These are phyloP conservation scores for Rugonectria rugulosa DNA, from an alignment of 2,329 filamentous ascomycete genomes.

Conservation along the genomic window DNA sequence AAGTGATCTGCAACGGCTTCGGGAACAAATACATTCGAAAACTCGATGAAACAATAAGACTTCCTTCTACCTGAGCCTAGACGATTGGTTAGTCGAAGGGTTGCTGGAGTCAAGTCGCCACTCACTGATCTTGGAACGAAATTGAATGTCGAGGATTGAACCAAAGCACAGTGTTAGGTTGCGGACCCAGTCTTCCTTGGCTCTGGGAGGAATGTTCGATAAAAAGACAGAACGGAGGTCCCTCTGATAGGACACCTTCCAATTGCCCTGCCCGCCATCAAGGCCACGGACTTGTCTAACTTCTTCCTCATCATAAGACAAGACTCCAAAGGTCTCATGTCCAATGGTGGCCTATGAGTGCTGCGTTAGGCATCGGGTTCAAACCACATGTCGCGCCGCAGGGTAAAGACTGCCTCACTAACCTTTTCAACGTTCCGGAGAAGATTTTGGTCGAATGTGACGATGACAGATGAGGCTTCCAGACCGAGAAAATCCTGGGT, in stretches of 20 bases:
- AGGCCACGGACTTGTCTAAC: slow-evolving; percentile 8
- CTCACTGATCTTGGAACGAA: slow-evolving; percentile 19
- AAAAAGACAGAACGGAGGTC: slow-evolving; percentile 58
- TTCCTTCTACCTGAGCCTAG: slow-evolving; percentile 32
- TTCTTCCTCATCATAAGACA: slow-evolving; percentile 21
- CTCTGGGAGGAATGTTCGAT: slow-evolving; percentile 51
- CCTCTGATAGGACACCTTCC: slow-evolving; percentile 47
- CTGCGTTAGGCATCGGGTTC: neutral
- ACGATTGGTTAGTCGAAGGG: slow-evolving; percentile 20
- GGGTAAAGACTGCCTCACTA: slow-evolving; percentile 39
- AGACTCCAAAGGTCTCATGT: slow-evolving; percentile 10
- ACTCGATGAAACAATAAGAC: slow-evolving; percentile 49
- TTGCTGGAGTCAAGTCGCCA: neutral
- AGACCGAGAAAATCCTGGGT: slow-evolving; percentile 46
- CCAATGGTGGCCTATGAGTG: slow-evolving; percentile 1
- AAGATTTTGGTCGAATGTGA: slow-evolving; percentile 61
- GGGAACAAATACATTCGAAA: neutral
- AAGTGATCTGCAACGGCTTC: neutral
- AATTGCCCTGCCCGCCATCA: slow-evolving; percentile 3
- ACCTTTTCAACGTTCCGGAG: slow-evolving; percentile 58
- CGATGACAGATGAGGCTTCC: slow-evolving; percentile 49
- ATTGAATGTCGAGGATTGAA: slow-evolving; percentile 38
- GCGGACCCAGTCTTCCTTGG: slow-evolving; percentile 47
- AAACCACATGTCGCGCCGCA: neutral
- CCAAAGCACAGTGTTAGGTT: slow-evolving; percentile 49